Percentiles rank a stretch among this genome's conserved stretches.
phyloP scores from a whole-genome alignment of 2,329 filamentous ascomycete species.

The Epichloe amarillans region DNA sequence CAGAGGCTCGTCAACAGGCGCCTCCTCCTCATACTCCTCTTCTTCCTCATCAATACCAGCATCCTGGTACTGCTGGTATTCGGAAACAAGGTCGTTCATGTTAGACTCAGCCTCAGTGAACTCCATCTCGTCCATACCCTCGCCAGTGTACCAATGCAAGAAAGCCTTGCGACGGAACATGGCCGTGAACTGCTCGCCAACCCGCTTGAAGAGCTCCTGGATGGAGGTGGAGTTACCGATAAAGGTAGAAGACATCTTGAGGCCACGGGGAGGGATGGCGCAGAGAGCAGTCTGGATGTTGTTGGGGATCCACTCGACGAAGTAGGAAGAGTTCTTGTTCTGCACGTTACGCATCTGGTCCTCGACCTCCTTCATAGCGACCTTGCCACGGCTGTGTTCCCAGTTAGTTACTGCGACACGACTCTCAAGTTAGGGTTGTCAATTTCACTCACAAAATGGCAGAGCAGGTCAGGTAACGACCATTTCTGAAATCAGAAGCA shows the following conservation, averaged over 20 bases:
- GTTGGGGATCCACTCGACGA: slow-evolving; percentile 99
- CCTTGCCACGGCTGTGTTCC: slow-evolving; percentile 71
- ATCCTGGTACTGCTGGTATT: slow-evolving; percentile 99
- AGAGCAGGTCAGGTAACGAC: slow-evolving; percentile 97
- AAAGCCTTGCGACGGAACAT: slow-evolving; percentile 99
- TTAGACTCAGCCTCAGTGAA: slow-evolving; percentile 99
- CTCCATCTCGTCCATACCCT: slow-evolving; percentile 99
- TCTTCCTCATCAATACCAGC: slow-evolving; percentile 94
- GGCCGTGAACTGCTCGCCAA: slow-evolving; percentile 97
- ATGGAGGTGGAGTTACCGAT: slow-evolving; percentile 99
- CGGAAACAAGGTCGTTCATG: slow-evolving; percentile 99
- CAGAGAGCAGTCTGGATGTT: slow-evolving; percentile 99
- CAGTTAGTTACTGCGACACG: slow-evolving; percentile 6
- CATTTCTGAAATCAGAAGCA: slow-evolving; percentile 98
- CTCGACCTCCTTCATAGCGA: slow-evolving; percentile 99
- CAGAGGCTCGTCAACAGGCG: slow-evolving; percentile 55
- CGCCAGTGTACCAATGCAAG: slow-evolving; percentile 99
- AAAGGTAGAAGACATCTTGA: slow-evolving; percentile 98
- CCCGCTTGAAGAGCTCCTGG: slow-evolving; percentile 99
- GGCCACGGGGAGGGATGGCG: slow-evolving; percentile 91
- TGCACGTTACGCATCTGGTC: slow-evolving; percentile 99
- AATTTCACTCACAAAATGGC: slow-evolving; percentile 68
- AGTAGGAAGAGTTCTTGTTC: slow-evolving; percentile 99
- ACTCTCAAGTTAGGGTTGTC: background rate
- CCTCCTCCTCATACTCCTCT: slow-evolving; percentile 88